Conservation (phyloP, 2,329 filamentous ascomycete species). For the Cladosporium sp. region DNA sequence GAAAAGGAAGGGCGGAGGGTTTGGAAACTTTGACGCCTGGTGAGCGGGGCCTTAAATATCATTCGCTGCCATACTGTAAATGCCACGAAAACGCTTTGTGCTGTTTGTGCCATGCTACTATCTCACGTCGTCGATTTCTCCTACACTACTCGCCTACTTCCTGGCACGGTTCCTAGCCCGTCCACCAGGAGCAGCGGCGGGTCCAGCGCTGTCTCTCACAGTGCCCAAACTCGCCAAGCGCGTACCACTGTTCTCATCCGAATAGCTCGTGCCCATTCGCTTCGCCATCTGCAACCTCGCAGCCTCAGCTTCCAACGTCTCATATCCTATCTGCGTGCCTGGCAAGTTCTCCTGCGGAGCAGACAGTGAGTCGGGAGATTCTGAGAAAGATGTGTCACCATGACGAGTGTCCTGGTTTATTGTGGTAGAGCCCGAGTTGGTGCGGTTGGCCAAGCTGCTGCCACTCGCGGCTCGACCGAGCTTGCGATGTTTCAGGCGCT, state of each 20-base stretch:
- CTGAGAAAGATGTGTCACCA: not conserved
- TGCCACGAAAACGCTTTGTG: not conserved
- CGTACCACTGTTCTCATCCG: constrained; percentile 21
- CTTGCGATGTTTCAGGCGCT: constrained; percentile 25
- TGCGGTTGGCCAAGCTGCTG: constrained; percentile 7
- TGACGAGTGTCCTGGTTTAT: not conserved
- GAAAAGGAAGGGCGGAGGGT: constrained; percentile 60
- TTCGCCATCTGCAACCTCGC: constrained; percentile 28
- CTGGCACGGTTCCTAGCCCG: constrained; percentile 9
- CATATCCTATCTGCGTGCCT: constrained; percentile 34
- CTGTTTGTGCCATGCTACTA: constrained; percentile 1
- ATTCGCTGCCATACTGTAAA: too few relatives aligned
- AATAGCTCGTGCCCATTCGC: constrained; percentile 28
- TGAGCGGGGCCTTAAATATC: constrained; percentile 38
- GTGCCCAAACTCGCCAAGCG: constrained; percentile 27
- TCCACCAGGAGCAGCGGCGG: constrained; percentile 13
- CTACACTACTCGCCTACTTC: not conserved
- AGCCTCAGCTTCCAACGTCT: constrained; percentile 28
- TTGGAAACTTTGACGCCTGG: constrained; percentile 95
- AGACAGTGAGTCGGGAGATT: not conserved
- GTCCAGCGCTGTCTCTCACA: constrained; percentile 27
- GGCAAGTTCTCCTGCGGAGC: constrained; percentile 15
- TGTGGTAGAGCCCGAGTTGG: not conserved
- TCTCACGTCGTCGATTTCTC: not conserved
- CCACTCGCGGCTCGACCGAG: constrained; percentile 29